Conservation (phyloP, 352 stramenopile genomes). For the Plasmopara muralis region DNA sequence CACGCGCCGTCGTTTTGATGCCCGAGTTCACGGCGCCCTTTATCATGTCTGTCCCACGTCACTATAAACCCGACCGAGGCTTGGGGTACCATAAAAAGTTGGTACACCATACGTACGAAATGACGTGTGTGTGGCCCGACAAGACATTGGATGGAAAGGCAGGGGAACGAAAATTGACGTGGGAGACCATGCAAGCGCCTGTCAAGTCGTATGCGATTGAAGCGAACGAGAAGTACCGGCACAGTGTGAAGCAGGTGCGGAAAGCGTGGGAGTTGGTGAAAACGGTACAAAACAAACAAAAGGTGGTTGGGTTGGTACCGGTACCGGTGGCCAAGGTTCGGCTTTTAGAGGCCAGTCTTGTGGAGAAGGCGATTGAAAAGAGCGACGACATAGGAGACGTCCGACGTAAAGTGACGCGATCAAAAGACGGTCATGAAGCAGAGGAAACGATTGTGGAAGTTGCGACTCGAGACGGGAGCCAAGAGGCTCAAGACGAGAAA, state of each 20-base stretch:
- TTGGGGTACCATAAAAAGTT: slow-evolving; percentile 34
- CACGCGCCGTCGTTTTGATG: slow-evolving; percentile 14
- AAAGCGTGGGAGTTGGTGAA: slow-evolving; percentile 17
- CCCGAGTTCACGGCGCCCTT: slow-evolving; percentile 42
- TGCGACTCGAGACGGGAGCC: neutral
- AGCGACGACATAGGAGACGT: too few relatives aligned
- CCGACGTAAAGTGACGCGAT: too few relatives aligned
- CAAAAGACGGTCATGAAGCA: slow-evolving; percentile 8
- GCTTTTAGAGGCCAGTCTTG: too few relatives aligned
- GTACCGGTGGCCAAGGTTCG: neutral
- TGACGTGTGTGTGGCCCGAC: slow-evolving; percentile 59
- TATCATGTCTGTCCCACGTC: slow-evolving; percentile 26
- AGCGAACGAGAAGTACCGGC: slow-evolving; percentile 43
- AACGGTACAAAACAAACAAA: slow-evolving; percentile 1
- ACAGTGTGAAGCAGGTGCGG: slow-evolving; percentile 8
- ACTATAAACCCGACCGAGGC: slow-evolving; percentile 24
- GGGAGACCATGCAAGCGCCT: slow-evolving; percentile 53
- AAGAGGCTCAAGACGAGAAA: neutral
- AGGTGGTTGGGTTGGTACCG: slow-evolving; percentile 3
- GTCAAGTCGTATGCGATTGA: slow-evolving; percentile 62
- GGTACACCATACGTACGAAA: slow-evolving; percentile 23
- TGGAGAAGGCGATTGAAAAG: too few relatives aligned
- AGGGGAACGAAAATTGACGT: slow-evolving; percentile 46
- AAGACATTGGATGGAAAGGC: slow-evolving; percentile 27
- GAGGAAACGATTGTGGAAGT: slow-evolving; percentile 5